phyloP scores from a whole-genome alignment of 2,329 filamentous ascomycete genomes.

The Zasmidium citrigriseum region DNA sequence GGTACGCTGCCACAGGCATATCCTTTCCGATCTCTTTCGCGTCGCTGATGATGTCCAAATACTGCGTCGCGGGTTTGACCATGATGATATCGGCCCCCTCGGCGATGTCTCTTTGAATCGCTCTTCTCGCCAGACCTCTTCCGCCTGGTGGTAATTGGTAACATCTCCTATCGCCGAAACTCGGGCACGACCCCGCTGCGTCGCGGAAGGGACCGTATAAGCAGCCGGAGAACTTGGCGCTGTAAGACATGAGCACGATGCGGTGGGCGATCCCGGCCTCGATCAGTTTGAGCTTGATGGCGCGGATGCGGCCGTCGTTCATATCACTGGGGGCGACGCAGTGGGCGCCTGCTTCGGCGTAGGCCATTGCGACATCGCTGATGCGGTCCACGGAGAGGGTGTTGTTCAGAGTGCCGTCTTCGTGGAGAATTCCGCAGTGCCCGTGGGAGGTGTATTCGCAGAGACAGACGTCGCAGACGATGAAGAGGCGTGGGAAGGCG shows the following conservation, averaged over 20 bases:
- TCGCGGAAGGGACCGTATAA: constrained; percentile 97
- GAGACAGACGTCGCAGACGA: constrained; percentile 89
- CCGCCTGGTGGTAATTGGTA: constrained; percentile 95
- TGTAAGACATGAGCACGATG: constrained; percentile 94
- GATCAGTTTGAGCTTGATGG: constrained; percentile 97
- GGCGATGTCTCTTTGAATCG: constrained; percentile 83
- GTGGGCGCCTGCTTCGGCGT: constrained; percentile 92
- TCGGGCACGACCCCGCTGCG: constrained; percentile 85
- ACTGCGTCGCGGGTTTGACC: constrained; percentile 96
- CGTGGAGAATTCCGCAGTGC: constrained; percentile 92
- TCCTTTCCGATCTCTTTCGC: constrained; percentile 92
- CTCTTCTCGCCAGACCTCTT: constrained; percentile 84
- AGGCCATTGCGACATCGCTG: constrained; percentile 95
- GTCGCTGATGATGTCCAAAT: constrained; percentile 95
- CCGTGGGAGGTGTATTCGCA: constrained; percentile 99
- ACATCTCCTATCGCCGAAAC: constrained; percentile 92
- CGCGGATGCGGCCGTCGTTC: constrained; percentile 96
- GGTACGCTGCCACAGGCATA: constrained; percentile 91
- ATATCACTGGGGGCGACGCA: constrained; percentile 97
- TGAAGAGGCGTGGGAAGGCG: constrained; percentile 86
- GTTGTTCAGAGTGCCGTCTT: constrained; percentile 93
- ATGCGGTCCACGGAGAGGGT: constrained; percentile 90
- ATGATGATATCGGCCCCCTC: constrained; percentile 98
- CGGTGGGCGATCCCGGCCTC: constrained; percentile 91
- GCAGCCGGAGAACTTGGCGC: constrained; percentile 95